Percentiles rank a stretch among this genome's conserved stretches.
Conservation (phyloP, 495 filamentous ascomycete genomes). For the Amphirosellinia nigrospora region DNA sequence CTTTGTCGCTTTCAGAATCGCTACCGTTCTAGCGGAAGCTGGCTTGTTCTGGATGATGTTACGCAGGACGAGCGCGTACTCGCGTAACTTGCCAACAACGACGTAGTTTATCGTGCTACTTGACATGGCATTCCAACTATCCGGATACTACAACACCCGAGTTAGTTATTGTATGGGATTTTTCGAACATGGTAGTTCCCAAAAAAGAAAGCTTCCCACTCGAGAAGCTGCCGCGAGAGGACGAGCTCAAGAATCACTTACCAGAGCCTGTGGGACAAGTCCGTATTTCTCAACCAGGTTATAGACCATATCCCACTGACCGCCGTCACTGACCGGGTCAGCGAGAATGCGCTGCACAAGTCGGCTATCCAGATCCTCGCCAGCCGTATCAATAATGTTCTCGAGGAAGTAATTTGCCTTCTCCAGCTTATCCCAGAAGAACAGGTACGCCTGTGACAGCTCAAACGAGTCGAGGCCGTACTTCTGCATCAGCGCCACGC, state of each 20-base stretch:
- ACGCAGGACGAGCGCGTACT: slow-evolving; percentile 73
- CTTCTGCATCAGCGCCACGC: slow-evolving; percentile 79
- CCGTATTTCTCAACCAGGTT: slow-evolving; percentile 88
- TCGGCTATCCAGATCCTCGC: slow-evolving; percentile 69
- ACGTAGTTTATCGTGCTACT: slow-evolving; percentile 72
- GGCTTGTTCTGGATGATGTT: slow-evolving; percentile 45
- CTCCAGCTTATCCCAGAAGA: slow-evolving; percentile 94
- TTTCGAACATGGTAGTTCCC: too few species aligned
- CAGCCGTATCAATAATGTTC: slow-evolving; percentile 74
- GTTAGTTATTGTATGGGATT: background rate
- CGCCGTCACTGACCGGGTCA: slow-evolving; percentile 77
- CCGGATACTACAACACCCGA: slow-evolving; percentile 61
- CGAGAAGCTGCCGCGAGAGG: too few species aligned
- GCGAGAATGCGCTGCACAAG: slow-evolving; percentile 70
- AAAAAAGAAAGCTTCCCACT: background rate
- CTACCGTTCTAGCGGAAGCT: slow-evolving; percentile 31
- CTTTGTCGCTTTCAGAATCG: slow-evolving; percentile 59
- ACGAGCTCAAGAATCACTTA: background rate
- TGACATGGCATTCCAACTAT: slow-evolving; percentile 75
- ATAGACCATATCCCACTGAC: slow-evolving; percentile 92
- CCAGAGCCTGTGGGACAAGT: slow-evolving; percentile 73
- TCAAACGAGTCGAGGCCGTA: slow-evolving; percentile 78
- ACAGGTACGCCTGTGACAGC: slow-evolving; percentile 85
- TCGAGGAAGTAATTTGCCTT: slow-evolving; percentile 90
- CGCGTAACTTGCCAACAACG: slow-evolving; percentile 84